phyloP scores from a whole-genome alignment of 495 filamentous ascomycete species.

The Cercophora scortea region DNA sequence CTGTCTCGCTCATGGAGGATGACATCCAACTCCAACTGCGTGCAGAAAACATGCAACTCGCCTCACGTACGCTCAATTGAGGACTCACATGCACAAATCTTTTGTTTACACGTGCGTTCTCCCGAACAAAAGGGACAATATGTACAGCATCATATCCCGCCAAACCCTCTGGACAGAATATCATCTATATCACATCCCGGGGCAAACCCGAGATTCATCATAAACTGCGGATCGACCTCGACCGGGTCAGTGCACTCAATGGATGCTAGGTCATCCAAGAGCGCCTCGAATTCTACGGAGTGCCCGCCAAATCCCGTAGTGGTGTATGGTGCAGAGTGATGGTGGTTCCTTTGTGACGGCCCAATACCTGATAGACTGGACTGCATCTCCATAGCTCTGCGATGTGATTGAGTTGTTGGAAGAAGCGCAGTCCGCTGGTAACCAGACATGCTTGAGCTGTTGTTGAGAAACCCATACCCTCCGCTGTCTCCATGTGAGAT shows the following conservation, averaged over 20 bases:
- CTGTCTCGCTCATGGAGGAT: no score
- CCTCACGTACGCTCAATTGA: no score
- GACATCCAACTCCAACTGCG: no score
- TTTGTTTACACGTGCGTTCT: no score
- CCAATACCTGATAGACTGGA: not conserved
- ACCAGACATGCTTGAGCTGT: not conserved
- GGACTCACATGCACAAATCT: no score
- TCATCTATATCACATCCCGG: slow-evolving; percentile 24
- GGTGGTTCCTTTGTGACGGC: no score
- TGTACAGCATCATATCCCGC: not conserved
- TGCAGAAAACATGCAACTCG: no score
- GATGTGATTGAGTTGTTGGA: not conserved
- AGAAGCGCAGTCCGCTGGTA: not conserved
- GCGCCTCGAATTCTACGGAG: slow-evolving; percentile 44
- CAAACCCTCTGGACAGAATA: slow-evolving; percentile 13
- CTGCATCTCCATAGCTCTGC: not conserved
- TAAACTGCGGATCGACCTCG: slow-evolving; percentile 26
- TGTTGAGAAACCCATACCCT: not conserved
- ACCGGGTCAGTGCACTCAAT: slow-evolving; percentile 53
- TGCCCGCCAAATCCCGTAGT: not conserved
- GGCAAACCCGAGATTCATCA: slow-evolving; percentile 55
- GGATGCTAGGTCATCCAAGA: slow-evolving; percentile 56
- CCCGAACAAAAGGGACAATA: no score
- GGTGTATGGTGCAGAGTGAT: not conserved
- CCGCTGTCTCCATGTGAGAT: not conserved